Evolutionary conservation across 441 rosid species (phyloP).

Genomic region (Pelargonium australe): DNA sequence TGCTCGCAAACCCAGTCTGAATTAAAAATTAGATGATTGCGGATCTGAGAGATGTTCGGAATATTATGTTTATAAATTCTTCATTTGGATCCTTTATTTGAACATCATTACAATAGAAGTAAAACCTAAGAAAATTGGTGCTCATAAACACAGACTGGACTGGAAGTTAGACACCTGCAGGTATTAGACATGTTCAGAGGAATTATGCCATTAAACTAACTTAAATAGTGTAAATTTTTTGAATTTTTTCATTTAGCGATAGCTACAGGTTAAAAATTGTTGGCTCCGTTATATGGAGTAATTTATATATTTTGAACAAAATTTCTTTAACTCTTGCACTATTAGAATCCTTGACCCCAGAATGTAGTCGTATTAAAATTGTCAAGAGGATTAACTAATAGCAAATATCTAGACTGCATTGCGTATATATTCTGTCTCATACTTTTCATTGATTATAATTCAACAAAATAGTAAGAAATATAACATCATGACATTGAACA

Average conservation of each 20-base stretch:
- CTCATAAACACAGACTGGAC: neutral
- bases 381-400: conserved; percentile 4
- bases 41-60: neutral
- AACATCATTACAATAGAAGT: neutral
- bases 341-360: neutral
- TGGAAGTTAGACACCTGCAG: neutral
- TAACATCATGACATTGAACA: conserved; percentile 6
- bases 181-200: neutral
- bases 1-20: neutral
- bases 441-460: neutral
- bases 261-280: neutral
- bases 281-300: neutral
- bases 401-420: conserved; percentile 1
- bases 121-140: neutral
- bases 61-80: neutral
- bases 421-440: neutral
- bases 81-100: neutral
- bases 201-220: neutral
- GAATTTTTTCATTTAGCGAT: neutral
- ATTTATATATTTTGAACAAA: neutral
- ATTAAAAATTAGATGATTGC: neutral
- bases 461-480: neutral
- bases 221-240: neutral
- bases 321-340: neutral
- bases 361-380: neutral